phyloP scores from a whole-genome alignment of 169 alveolate genomes.

The Plasmodium berghei region DNA sequence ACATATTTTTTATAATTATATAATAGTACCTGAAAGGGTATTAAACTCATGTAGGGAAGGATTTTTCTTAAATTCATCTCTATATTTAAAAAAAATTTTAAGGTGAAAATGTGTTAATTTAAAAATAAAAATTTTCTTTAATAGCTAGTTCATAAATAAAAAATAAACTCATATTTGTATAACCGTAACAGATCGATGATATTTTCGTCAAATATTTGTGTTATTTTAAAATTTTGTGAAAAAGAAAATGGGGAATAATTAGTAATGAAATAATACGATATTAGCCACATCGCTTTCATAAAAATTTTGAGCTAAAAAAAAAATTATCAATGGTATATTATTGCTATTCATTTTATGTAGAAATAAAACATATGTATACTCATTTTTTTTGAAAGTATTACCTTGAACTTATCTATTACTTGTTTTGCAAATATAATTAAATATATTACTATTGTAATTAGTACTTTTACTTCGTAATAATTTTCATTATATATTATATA shows the following conservation, averaged over 20 bases:
- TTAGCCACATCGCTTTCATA: slow-evolving; percentile 53
- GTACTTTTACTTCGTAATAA: slow-evolving; percentile 50
- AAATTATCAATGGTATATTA: not conserved
- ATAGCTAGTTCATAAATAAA: no score
- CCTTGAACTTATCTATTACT: slow-evolving; percentile 45
- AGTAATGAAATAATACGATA: slow-evolving; percentile 47
- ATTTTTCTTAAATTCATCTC: slow-evolving; percentile 50
- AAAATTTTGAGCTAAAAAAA: slow-evolving; percentile 30
- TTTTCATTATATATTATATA: slow-evolving; percentile 27
- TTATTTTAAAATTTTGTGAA: slow-evolving; percentile 45
- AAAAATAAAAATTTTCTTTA: not conserved
- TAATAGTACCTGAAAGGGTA: slow-evolving; percentile 31
- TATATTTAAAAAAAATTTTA: not conserved
- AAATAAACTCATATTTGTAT: not conserved
- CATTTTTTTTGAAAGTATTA: slow-evolving; percentile 9
- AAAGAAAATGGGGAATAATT: slow-evolving; percentile 58
- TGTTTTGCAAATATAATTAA: slow-evolving; percentile 37
- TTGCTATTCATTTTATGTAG: not conserved
- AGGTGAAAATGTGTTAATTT: slow-evolving; percentile 2
- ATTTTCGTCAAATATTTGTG: slow-evolving; percentile 25
- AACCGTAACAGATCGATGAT: slow-evolving; percentile 34
- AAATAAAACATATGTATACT: not conserved
- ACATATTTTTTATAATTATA: not conserved
- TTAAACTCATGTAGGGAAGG: slow-evolving; percentile 47
- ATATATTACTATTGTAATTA: slow-evolving; percentile 38